Evolutionary conservation across 345 rosid species (phyloP), one percentile per base, ranked within the genome.

Genomic region (Cardamine chenopodiifolia): DNA sequence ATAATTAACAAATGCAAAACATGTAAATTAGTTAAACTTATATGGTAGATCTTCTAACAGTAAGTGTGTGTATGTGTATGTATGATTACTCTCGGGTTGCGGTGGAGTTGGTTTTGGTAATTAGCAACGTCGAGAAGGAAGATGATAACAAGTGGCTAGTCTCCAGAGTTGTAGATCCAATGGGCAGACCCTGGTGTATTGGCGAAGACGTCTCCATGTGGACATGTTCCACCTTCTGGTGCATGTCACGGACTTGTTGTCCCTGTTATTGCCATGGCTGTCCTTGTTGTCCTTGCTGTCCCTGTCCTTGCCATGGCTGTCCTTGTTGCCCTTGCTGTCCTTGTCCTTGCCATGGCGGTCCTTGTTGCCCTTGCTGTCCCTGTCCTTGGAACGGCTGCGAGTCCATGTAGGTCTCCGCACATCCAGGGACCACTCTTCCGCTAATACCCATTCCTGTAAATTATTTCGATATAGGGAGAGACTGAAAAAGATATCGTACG

Each of bases 21-120:
- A 23, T 14, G 18, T 18, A 56, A 28, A 66, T 58, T 49, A 50
- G 25, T 70, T 68, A 28, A 13, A 23, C 1, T 62, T 53, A 32
- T 60, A 54, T 37, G 47, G 3, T 58, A 44, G 45, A 57, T 22
- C 26, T 34, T 45, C 42, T 31, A n/a, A 58, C 2, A 44, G 20
- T 55, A 19, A 14, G 3, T 28, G 35, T 7, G 28, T 42, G 20
- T 70, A 2, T 29, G 2, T 34, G 10, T 53, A 34, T 32, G 23
- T 48, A 53, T 49, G 65, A 28, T 67, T 73, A 91, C 96, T 75
- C 98, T 83, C 0, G 95, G 93, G 58, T 61, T 60, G 42, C 39
- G 48, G 71, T 91, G 94, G 20, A 91, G 97, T 78, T 91, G 96
- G 86, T 93, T 89, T 44, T 64, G 78, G 31, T 17, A 44, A 80